Base-by-base conservation (phyloP, 139 green algal species). In the Coelastrella sp. region DNA sequence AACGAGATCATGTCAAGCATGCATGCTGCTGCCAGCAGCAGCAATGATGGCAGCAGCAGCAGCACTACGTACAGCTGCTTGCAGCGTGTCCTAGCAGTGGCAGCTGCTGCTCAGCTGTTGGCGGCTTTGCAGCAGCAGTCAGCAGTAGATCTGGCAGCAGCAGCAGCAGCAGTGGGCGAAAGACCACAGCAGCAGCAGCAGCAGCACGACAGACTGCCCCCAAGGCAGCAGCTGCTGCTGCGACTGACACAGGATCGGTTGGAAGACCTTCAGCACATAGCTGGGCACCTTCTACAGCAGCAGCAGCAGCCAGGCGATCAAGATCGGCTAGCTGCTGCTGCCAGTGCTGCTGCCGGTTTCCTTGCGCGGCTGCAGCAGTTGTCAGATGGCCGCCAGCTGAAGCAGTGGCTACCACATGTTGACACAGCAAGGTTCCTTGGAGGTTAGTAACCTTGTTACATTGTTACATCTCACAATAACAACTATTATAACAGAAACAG, bases 31-130 rank as follows among this genome's bases (percentile, higher is more conserved):
- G 83, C 61, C 81, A 74, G 81, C 81, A 75, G 81, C 60, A 32
- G 59, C 16, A 57, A 60, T 66, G 65, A 5, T 47, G 47, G 65
- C 83, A 65, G 65, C 83, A 56, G 84, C 11, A 56, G 84, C 4
- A 16, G 58, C 17, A 54, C 66, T 20, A 56, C n/a, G 73, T 90
- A 83, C 73, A 76, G 73, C 10, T 64, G 85, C 85, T 68, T 90
- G 57, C 85, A 90, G 23, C 85, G 85, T 20, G n/a, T 90, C 73
- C 17, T 84, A 0, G 22, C 58, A 4, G n/a, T 75, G 10, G 85
- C 56, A 20, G 74, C 73, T 83, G 85, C 73, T 75, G 71, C 85
- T 22, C 85, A 84, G 74, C 74, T 90, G 85, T 57, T 90, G 74
- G 73, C 61, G 11, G 58, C 65, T n/a, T 73, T 90, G 56, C 57